Evolutionary conservation across 2,329 filamentous ascomycete species (phyloP), one percentile per base, ranked within the genome.

Genomic region (Colletotrichum eleusines): DNA sequence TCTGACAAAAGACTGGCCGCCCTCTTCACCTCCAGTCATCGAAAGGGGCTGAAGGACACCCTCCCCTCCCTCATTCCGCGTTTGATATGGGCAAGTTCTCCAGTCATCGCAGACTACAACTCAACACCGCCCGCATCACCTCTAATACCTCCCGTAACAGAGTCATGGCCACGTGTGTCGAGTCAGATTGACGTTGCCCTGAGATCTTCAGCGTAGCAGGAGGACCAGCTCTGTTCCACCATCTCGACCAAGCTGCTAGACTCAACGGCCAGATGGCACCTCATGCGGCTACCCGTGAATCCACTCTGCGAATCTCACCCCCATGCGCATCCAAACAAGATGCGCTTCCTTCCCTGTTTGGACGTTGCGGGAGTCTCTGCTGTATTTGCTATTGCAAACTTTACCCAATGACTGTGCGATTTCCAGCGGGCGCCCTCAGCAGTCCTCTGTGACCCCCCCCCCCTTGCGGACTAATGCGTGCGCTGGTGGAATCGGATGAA

Each of bases 121-220:
- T 26, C 31, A 57, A 11, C 64, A 60, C 73, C 51, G 26, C 14
- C 44, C 28, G 44, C 28, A 60, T 48, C 63, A 53, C 59, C 31
- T 70, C 18, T 14, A 20, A 18, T 35, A 20, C 63, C 40, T 28
- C 26, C n/a, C 20, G 11, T 38, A n/a, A 50, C 23, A 66, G 23
- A 46, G 9, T 66, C 63, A 67, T 31, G 73, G 81, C 84, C 84
- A 86, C 84, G 83, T 86, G 84, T 86, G 84, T 85, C 85, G 85
- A 87, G 85, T 88, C 85, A 82, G 83, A 80, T 78, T 68, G 44
- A 48, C 20, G 59, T 63, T 59, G 58, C 51, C 58, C 68, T 63
- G 58, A 68, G 44, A 63, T 68, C 28, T 48, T 59, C 68, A 68
- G 51, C 46, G 58, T 68, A 38, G 58, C 53, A 75, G 73, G 73